Conservation (phyloP, 805 yeast species). For the Danielia reshetovae region DNA sequence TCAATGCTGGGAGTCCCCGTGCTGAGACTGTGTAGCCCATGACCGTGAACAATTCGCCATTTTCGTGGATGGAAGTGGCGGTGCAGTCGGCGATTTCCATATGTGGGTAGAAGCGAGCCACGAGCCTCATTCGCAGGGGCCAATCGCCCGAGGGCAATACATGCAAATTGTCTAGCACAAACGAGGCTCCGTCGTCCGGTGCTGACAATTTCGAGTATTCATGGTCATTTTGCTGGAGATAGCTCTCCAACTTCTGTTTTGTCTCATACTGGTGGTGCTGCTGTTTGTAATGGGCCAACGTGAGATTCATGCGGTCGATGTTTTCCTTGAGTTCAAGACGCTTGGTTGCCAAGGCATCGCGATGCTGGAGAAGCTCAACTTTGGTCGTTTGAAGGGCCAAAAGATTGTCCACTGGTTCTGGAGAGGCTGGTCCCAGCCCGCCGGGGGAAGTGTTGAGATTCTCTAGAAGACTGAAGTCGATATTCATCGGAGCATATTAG, state of each 20-base stretch:
- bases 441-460: conserved; percentile 1
- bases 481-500: conserved; percentile 2
- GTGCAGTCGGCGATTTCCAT: conserved; percentile 15
- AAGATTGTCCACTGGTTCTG: conserved; percentile 10
- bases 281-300: conserved; percentile 8
- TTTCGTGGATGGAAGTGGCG: not conserved
- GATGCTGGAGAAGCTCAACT: conserved; percentile 10
- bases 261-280: conserved; percentile 13
- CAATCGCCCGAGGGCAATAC: conserved; percentile 36
- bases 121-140: conserved; percentile 21
- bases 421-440: conserved; percentile 4
- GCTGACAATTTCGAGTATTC: conserved; percentile 8
- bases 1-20: conserved; percentile 6
- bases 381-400: conserved; percentile 10
- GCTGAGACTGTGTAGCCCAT: conserved; percentile 5
- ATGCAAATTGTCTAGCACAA: conserved; percentile 21
- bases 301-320: conserved; percentile 6
- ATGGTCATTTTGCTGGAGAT: conserved; percentile 15
- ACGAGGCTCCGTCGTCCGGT: conserved; percentile 12
- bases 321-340: conserved; percentile 7
- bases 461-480: conserved; percentile 4
- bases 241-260: conserved; percentile 12
- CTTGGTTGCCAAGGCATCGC: conserved; percentile 8
- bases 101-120: conserved; percentile 24
- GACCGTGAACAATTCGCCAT: conserved; percentile 1